Evolutionary conservation across 768 basidiomycete species (phyloP).

Genomic region (Clitopilus hobsonii): DNA sequence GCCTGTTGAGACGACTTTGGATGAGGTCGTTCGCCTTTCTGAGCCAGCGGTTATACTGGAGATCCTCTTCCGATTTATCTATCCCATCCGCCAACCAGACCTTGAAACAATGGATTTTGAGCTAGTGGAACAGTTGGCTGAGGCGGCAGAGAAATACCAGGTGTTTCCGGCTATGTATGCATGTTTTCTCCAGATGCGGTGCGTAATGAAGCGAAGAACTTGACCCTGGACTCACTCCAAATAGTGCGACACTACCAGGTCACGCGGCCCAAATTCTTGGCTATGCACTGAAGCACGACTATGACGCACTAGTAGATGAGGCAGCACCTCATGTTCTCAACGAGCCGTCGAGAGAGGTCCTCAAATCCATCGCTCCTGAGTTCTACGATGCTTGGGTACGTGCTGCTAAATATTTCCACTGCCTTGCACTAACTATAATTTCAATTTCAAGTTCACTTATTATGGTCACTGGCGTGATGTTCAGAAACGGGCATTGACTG

Average conservation of each 20-base stretch:
- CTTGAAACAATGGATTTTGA: conserved; percentile 14
- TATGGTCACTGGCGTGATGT: background rate
- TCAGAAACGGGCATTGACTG: background rate
- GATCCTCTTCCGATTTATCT: conserved; percentile 22
- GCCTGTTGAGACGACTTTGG: conserved; percentile 12
- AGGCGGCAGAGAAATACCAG: conserved; percentile 29
- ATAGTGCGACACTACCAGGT: background rate
- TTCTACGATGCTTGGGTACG: background rate
- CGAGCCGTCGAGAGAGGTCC: background rate
- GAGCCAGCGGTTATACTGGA: conserved; percentile 19
- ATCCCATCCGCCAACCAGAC: conserved; percentile 18
- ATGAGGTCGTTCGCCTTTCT: conserved; percentile 16
- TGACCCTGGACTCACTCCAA: background rate
- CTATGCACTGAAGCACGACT: background rate
- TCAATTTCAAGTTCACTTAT: background rate
- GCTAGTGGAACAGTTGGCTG: conserved; percentile 15
- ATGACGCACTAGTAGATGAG: background rate
- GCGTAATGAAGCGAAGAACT: background rate
- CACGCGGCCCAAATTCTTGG: background rate
- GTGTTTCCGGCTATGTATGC: conserved; percentile 21
- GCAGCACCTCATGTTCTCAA: background rate
- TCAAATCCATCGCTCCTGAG: background rate
- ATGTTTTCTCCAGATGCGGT: conserved; percentile 22
- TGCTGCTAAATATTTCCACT: background rate
- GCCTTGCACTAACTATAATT: background rate